Evolutionary conservation across 1,284 basidiomycete species (phyloP).

Genomic region (Cutaneotrichosporon sp.): DNA sequence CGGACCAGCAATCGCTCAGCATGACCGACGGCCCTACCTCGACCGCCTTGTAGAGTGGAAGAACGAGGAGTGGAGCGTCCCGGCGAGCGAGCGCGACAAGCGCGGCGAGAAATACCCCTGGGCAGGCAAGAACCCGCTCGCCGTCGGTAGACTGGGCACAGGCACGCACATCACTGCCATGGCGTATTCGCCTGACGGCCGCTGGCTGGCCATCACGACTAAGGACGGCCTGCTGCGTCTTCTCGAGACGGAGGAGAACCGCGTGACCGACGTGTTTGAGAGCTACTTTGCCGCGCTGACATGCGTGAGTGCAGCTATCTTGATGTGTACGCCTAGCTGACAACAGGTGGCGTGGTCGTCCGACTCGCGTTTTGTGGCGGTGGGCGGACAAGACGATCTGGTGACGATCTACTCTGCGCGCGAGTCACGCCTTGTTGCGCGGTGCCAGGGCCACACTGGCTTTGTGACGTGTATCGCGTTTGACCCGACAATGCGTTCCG

Average conservation of each 20-base stretch:
- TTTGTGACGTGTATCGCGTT: conserved; percentile 87
- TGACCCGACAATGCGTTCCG: conserved; percentile 70
- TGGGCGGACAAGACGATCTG: conserved; percentile 89
- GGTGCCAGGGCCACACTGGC: conserved; percentile 93
- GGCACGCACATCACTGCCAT: conserved; percentile 67
- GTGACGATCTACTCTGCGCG: conserved; percentile 86
- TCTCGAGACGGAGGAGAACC: conserved; percentile 75
- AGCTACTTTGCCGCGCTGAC: conserved; percentile 88
- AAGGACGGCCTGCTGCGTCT: conserved; percentile 84
- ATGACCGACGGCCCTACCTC: conserved; percentile 7
- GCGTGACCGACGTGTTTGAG: conserved; percentile 79
- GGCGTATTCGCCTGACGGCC: conserved; percentile 82
- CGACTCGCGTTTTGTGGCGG: conserved; percentile 85
- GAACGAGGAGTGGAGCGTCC: conserved; percentile 42
- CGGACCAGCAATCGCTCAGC: background rate
- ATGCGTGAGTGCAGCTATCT: conserved; percentile 49
- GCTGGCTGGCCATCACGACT: conserved; percentile 74
- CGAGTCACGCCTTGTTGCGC: conserved; percentile 87
- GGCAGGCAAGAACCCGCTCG: conserved; percentile 47
- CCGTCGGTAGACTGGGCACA: conserved; percentile 40
- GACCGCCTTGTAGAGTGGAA: conserved; percentile 43
- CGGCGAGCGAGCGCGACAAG: conserved; percentile 24
- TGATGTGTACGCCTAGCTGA: conserved; percentile 48
- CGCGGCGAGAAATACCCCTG: conserved; percentile 36
- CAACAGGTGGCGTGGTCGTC: conserved; percentile 70